Evolutionary conservation across 2,329 filamentous ascomycete genomes (phyloP), one percentile per base, ranked within the genome.

Genomic region (Botrytis deweyae): DNA sequence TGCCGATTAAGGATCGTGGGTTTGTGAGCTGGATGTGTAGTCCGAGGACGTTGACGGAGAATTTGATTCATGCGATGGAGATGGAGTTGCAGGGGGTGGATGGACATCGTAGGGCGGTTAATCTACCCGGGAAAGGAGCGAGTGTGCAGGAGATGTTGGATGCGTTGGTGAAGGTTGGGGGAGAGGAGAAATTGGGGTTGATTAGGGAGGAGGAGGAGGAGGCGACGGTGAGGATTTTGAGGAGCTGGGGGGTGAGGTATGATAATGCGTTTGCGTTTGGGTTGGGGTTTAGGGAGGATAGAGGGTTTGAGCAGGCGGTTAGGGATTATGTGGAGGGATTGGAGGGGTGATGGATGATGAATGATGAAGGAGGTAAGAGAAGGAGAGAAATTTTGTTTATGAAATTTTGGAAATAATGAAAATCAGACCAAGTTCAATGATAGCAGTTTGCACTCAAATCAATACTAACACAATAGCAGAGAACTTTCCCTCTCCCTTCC

Each of bases 101-200:
- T 36, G 18, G 1, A 4, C 82, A 86, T 83, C 84, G 85, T 64
- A 83, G 88, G 36, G 85, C 86, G 67, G 84, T 90, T 71, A 89
- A 90, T 79, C 83, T 90, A 55, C 88, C 89, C 0, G 89, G 89
- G 75, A 79, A 89, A 73, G 84, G 86, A 62, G 86, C 88, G 5
- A 88, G 85, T 49, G 83, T 89, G n/a, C 86, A 89, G 80, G 86
- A 90, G 78, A 85, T 90, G 82, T 83, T 90, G 82, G 87, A 90
- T 79, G 87, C 87, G 40, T 79, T 91, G 76, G 86, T 84, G 69
- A 85, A 84, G 77, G 83, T 88, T 63, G 89, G 87, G 16, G 89
- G 89, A 1, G 83, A 85, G 80, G 86, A 90, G 69, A 86, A 84
- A 79, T 78, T 89, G 77, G 81, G 81, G 72, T 81, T 87, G 22